Percentiles rank a stretch among this genome's conserved stretches.
Evolutionary conservation across 139 green algal species (phyloP).

Genomic region (Bryopsis sp.): DNA sequence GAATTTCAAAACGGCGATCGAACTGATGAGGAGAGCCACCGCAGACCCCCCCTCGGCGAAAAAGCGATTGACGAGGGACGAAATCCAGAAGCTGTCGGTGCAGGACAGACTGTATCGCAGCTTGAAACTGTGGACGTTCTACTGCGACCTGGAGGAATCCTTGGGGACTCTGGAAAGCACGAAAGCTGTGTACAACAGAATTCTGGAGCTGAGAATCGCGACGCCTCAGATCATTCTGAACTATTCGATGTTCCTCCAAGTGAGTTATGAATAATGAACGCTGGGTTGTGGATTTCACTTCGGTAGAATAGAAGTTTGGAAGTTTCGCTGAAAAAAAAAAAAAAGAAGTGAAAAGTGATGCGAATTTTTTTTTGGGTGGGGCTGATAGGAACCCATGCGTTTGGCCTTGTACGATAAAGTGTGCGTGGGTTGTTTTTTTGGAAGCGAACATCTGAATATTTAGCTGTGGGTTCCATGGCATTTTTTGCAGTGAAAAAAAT

Average conservation of each 20-base stretch:
- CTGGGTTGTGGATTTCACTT: too few species aligned
- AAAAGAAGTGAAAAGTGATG: background rate
- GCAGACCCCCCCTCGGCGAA: conserved; percentile 27
- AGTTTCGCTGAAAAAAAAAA: background rate
- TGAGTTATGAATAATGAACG: conserved; percentile 4
- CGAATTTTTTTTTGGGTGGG: too few species aligned
- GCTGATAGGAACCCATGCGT: too few species aligned
- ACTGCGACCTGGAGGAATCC: conserved; percentile 89
- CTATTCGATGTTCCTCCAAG: conserved; percentile 76
- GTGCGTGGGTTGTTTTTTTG: too few species aligned
- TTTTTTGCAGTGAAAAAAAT: too few species aligned
- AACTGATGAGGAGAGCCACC: conserved; percentile 66
- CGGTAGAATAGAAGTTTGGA: too few species aligned
- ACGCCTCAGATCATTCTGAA: conserved; percentile 97
- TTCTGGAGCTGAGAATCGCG: conserved; percentile 85
- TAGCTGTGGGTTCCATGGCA: too few species aligned
- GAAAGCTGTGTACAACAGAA: conserved; percentile 71
- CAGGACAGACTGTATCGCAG: conserved; percentile 72
- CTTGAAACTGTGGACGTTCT: conserved; percentile 71
- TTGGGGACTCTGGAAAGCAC: conserved; percentile 79
- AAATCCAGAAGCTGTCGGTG: conserved; percentile 60
- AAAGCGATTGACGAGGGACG: conserved; percentile 37
- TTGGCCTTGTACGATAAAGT: too few species aligned
- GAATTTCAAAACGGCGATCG: conserved; percentile 74
- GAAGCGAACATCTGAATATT: too few species aligned